Base-by-base conservation (phyloP, 2,329 filamentous ascomycete genomes). In the Fusarium pininemorale region DNA sequence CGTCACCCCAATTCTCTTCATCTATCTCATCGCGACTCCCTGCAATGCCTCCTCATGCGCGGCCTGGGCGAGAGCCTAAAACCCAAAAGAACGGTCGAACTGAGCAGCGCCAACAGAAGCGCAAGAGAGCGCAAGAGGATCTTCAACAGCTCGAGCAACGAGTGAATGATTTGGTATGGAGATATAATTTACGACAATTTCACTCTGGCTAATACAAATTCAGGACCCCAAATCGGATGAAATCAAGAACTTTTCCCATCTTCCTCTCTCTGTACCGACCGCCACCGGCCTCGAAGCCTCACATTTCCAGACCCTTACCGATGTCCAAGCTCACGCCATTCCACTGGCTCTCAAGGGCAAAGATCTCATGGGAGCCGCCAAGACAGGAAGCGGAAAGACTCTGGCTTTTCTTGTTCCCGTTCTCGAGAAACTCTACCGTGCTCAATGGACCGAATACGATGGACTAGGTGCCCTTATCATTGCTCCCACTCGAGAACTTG, bases 301-400 rank as follows among this genome's bases (percentile, higher is more conserved):
- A 18, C 95, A 98, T 82, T 99, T 96, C 85, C 93, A 95, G 79
- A 91, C 90, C 55, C 87, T 98, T 75, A 99, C 96, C 70, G 95
- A 98, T 75, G 94, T 99, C 78, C 96, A 99, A 85, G 89, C 92
- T 55, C 92, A 92, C 79, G 95, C 95, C n/a, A 92, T 99, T 68
- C 95, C 94, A 11, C 87, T 95, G 69, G 95, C 94, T 14, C 88
- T 99, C 72, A 93, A 97, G 82, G 94, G 94, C 65, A 86, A 87
- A 66, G 96, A 99, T 81, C 93, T 99, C 45, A 90, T 99, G 45
- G 96, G 95, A 47, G 96, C 96, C 10, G 96, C 96, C 45, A 98
- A 97, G 84, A 98, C 96, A 0, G 96, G 96, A 58, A 97, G 94
- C 80, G 96, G 96, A 79, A 98, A 98, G 86, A 98, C 96, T 0